Conservation (phyloP, 2,329 filamentous ascomycete genomes). For the Hymenoscyphus occultus region DNA sequence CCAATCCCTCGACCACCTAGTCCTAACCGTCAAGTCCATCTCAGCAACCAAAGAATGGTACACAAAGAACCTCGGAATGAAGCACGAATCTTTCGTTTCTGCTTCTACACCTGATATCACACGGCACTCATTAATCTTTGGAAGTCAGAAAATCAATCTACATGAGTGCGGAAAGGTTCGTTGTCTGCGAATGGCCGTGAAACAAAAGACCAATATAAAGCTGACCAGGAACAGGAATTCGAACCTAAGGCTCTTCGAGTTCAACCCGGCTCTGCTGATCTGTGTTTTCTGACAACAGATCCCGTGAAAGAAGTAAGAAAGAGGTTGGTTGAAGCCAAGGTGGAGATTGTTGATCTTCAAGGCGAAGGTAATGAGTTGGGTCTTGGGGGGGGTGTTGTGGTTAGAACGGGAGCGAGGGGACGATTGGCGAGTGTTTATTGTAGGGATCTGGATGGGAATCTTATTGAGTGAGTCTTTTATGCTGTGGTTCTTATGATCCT, state of each 20-base stretch:
- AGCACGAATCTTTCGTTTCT: constrained; percentile 49
- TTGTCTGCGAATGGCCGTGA: neutral
- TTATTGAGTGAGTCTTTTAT: constrained; percentile 50
- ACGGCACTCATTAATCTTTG: constrained; percentile 55
- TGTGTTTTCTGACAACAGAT: constrained; percentile 57
- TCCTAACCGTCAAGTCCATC: constrained; percentile 55
- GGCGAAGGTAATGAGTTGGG: constrained; percentile 23
- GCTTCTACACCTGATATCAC: constrained; percentile 37
- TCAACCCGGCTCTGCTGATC: constrained; percentile 54
- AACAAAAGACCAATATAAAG: neutral
- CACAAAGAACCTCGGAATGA: constrained; percentile 55
- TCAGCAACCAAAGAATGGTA: constrained; percentile 53
- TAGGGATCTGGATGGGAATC: constrained; percentile 58
- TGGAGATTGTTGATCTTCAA: constrained; percentile 43
- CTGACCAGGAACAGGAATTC: constrained; percentile 43
- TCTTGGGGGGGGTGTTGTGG: constrained; percentile 48
- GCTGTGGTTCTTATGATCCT: neutral
- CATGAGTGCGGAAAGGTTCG: constrained; percentile 49
- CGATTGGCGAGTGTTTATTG: constrained; percentile 57
- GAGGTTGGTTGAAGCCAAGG: constrained; percentile 41
- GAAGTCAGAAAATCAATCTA: constrained; percentile 59
- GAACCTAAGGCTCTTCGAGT: constrained; percentile 55
- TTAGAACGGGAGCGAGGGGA: constrained; percentile 54
- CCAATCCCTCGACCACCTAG: constrained; percentile 53
- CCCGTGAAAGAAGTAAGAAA: constrained; percentile 47